Conservation (phyloP, 495 filamentous ascomycete species). For the Penicillium psychrofluorescens region DNA sequence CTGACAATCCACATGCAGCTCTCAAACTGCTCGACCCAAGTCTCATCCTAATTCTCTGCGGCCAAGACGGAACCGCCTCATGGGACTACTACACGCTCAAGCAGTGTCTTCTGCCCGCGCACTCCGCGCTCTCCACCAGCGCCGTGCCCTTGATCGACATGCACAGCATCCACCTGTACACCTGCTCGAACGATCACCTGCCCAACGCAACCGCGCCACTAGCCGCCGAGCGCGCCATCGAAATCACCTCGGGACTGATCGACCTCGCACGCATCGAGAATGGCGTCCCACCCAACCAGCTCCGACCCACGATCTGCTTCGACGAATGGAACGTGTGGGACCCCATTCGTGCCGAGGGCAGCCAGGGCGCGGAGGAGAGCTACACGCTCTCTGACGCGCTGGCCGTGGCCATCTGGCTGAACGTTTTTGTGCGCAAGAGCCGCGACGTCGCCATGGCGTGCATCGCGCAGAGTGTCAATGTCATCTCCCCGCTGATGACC, state of each 20-base stretch:
- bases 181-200: constrained; percentile 45
- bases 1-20: constrained; percentile 28
- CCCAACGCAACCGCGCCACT: constrained; percentile 61
- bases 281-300: constrained; percentile 45
- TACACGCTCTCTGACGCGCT: constrained; percentile 74
- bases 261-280: constrained; percentile 70
- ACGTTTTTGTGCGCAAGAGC: constrained; percentile 73
- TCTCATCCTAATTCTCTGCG: constrained; percentile 62
- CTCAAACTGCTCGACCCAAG: constrained; percentile 67
- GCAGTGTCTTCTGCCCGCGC: constrained; percentile 44
- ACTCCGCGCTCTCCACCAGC: constrained; percentile 33
- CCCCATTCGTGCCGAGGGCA: constrained; percentile 61
- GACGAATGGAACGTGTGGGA: constrained; percentile 89
- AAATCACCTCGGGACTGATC: constrained; percentile 59
- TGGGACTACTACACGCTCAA: constrained; percentile 71
- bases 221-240: constrained; percentile 66
- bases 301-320: constrained; percentile 65
- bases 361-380: constrained; percentile 58
- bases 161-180: constrained; percentile 68
- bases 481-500: constrained; percentile 73
- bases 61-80: constrained; percentile 55
- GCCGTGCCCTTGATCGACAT: constrained; percentile 59
- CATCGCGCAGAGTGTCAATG: constrained; percentile 73
- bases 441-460: constrained; percentile 70
- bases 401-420: constrained; percentile 66